Evolutionary conservation across 306 rosid genomes (phyloP), one percentile per base, ranked within the genome.

Genomic region (Cicer pinnatifidum): DNA sequence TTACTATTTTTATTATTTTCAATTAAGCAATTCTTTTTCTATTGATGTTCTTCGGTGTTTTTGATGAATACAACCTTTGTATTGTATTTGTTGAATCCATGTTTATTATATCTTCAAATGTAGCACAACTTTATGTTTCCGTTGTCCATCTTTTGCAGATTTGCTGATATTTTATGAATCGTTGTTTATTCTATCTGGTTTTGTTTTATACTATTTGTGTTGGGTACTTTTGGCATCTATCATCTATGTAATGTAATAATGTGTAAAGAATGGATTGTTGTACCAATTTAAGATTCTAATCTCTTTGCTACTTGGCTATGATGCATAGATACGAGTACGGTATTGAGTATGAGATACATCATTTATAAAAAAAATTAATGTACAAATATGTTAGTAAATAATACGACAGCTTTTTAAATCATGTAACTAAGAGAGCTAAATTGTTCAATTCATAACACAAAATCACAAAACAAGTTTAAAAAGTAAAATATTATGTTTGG

Each of bases 231-330:
- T 65, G 52, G 15, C 9, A 16, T 28, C 35, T 28, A 28, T 50
- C 56, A 48, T 43, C 15, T 43, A 16, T 41, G 37, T 5, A 19
- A 9, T 66, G 11, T 23, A 8, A 43, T 56, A 10, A 44, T 66
- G 73, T 23, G 19, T 28, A 28, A 28, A 3, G 35, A 28, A 28
- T 28, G 35, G 35, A 28, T 59, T 10, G 43, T 52, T 52, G 56
- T 19, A 46, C 54, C 17, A 35, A 3, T 44, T 44, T 65, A 57
- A 35, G 69, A 45, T 67, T 40, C 67, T 75, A 37, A n/a, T 69
- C 1, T 47, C 37, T 69, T 58, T 3, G 47, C 57, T 48, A 15
- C 46, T 41, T 28, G 35, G 35, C 35, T 28, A 28, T 3, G 35
- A 28, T 28, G 35, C 35, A 28, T 28, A 28, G 35, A 28, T 28